Base-by-base conservation (phyloP, 1,139 yeast species). In the Lodderomyces beijingensis region DNA sequence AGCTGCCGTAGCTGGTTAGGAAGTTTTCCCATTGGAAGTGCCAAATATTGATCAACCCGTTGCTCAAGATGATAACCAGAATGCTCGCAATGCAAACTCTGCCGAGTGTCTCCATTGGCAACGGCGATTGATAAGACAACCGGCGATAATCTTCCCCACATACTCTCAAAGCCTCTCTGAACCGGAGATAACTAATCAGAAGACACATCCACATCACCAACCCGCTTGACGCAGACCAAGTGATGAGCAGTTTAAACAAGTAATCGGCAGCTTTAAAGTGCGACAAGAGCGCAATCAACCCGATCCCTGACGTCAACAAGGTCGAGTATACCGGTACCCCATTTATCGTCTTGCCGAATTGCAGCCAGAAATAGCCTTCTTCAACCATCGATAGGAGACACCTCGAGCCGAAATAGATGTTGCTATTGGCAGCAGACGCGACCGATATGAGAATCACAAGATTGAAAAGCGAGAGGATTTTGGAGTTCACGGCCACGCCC, bases 341-440 rank as follows among this genome's bases (percentile, higher is more conserved):
- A 2, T 19, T 11, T 15, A 32, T 36, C 13, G 43, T 41, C 4
- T 28, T 32, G 10, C 32, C 29, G 16, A 28, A 13, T n/a, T 17
- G 19, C 9, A 38, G 38, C 32, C 32, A 29, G 25, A 29, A 39
- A 35, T 34, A 32, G 5, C 33, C 38, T 21, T 36, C 27, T 30
- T 49, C 50, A 3, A 42, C 43, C 31, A 53, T 42, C 4, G 56
- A 44, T 13, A 48, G 34, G 17, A 55, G 39, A 30, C 52, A 50
- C 21, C 58, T 31, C 11, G 57, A 51, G 1, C 59, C 59, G 35
- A 50, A 51, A 39, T 53, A 53, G 7, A 55, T 47, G 30, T 54
- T 55, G 11, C 57, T 51, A 37, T 52, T 54, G n/a, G 58, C 58
- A 0, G 60, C 59, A 10, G 55, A 52, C 10, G 53, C 18, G 26